Evolutionary conservation across 345 rosid genomes (phyloP), one percentile per base, ranked within the genome.

Genomic region (Boechera retrofracta): DNA sequence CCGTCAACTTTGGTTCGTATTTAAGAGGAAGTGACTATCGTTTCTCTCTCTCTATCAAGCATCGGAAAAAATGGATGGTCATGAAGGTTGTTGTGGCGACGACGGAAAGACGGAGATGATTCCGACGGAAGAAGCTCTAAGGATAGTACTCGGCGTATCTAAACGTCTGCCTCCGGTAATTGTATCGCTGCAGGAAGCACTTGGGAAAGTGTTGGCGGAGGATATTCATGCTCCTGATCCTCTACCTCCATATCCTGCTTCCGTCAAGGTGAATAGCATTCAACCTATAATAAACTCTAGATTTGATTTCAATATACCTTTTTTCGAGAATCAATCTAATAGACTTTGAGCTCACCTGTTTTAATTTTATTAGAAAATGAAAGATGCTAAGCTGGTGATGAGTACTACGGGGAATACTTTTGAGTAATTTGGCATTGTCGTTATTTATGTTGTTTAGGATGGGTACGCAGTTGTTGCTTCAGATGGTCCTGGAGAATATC

Each of bases 391-490:
- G 29, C 29, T 28, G 29, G 32, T 68, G 53, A 59, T 60, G 42
- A 68, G 9, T 48, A 64, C 8, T 35, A 11, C 3, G 3, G 21
- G 0, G 26, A 53, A 53, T 54, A 26, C 44, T 45, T 75, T 55
- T 75, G 32, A 31, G 41, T 29, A 39, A 4, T 29, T 35, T 33
- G 45, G 13, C 13, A 21, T 48, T 42, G 5, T 67, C 6, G 18
- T 28, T 64, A 5, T 48, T 1, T 57, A 21, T 66, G 49, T 41
- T 78, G 70, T 16, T 39, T 68, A 92, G 98, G 99, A 95, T 83
- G 99, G 98, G 60, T 95, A 91, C 74, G 99, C 99, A 5, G 99
- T 92, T 48, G 76, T 95, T 79, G 89, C 97, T 60, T 86, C 97
- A 16, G 97, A 95, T 80, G 99, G 99, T 13, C 99, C 94, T 13